These are phyloP conservation scores for Trametes sanguinea DNA, from an alignment of 768 basidiomycete species.

Conservation along the genomic window DNA sequence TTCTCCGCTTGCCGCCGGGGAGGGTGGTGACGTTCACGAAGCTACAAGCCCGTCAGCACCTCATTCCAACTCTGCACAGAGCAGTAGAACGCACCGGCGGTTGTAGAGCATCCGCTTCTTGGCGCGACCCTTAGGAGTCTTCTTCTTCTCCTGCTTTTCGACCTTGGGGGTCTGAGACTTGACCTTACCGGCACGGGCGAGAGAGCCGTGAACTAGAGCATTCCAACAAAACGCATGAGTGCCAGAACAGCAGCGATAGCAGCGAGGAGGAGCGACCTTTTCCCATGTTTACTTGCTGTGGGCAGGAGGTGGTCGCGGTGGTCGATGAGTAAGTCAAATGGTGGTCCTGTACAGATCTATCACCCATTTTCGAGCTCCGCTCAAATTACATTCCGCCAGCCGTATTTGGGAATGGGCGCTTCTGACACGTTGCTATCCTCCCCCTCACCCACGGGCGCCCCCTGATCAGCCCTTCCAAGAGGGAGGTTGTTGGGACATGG, in stretches of 20 bases:
- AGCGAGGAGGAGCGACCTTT: conserved; percentile 47
- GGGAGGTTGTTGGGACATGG: no score
- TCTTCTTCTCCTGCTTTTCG: conserved; percentile 99
- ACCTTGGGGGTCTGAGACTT: conserved; percentile 98
- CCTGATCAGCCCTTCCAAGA: no score
- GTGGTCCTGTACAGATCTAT: conserved; percentile 27
- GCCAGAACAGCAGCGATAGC: conserved; percentile 2
- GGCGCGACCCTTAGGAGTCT: conserved; percentile 94
- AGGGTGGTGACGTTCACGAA: conserved; percentile 93
- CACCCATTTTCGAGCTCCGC: conserved; percentile 11
- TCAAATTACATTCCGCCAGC: not conserved
- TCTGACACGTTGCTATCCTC: no score
- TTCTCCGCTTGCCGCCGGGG: conserved; percentile 91
- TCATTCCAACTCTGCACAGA: not conserved
- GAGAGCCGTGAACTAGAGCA: conserved; percentile 89
- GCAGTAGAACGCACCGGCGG: conserved; percentile 64
- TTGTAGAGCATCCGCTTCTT: conserved; percentile 97
- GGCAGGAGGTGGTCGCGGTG: conserved; percentile 36
- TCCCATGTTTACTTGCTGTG: conserved; percentile 73
- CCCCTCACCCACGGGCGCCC: no score
- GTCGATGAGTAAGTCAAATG: conserved; percentile 31
- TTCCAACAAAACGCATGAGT: conserved; percentile 14
- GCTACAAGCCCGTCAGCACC: conserved; percentile 39
- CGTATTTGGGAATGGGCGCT: not conserved
- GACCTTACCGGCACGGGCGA: conserved; percentile 99